Evolutionary conservation across 2,329 filamentous ascomycete genomes (phyloP).

Genomic region (Talaromyces sp.): DNA sequence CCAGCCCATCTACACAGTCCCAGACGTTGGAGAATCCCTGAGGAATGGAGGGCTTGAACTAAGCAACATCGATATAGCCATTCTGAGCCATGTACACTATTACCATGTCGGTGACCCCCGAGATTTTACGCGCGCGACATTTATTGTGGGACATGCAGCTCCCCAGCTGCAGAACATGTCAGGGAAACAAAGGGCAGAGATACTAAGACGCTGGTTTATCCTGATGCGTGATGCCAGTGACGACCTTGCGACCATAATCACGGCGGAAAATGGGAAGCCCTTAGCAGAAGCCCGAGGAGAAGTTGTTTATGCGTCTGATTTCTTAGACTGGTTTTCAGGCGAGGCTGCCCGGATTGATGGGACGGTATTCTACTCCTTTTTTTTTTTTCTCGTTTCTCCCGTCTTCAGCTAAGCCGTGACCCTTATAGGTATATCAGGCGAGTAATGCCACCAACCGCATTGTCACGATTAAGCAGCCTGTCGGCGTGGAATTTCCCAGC

Average conservation of each 20-base stretch:
- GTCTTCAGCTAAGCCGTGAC: too few species aligned
- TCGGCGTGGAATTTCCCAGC: conserved; percentile 21
- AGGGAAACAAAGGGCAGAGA: too few species aligned
- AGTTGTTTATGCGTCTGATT: conserved; percentile 45
- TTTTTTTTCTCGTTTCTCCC: too few species aligned
- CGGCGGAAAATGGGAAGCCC: conserved; percentile 63
- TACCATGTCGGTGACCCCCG: background rate
- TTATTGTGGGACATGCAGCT: background rate
- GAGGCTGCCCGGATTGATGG: conserved; percentile 35
- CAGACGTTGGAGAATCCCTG: background rate
- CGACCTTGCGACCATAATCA: conserved; percentile 35
- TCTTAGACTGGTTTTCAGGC: conserved; percentile 48
- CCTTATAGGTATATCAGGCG: too few species aligned
- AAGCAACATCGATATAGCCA: background rate
- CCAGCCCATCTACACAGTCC: background rate
- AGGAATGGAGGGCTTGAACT: background rate
- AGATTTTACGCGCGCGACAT: background rate
- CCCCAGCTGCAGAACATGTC: too few species aligned
- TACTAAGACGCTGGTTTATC: too few species aligned
- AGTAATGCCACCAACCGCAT: background rate
- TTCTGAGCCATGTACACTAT: background rate
- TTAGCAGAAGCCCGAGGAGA: conserved; percentile 53
- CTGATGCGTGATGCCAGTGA: background rate
- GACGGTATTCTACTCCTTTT: conserved; percentile 16
- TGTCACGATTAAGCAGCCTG: conserved; percentile 17